Evolutionary conservation across 495 filamentous ascomycete genomes (phyloP).

Genomic region (Trichoderma erinaceum): DNA sequence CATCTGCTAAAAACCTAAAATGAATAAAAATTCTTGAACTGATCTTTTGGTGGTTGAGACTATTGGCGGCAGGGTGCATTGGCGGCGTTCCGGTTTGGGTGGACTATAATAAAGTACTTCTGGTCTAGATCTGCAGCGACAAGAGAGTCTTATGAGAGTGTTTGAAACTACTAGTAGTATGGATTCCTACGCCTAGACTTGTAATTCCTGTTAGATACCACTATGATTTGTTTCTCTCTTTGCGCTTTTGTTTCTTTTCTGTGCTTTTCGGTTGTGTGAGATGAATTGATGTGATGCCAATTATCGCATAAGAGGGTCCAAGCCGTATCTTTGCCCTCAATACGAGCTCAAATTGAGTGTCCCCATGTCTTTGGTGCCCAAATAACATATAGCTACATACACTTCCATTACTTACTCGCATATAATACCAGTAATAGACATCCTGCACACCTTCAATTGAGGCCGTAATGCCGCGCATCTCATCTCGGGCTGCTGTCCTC

Average conservation of each 20-base stretch:
- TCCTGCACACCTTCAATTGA: no score
- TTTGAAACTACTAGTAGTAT: background rate
- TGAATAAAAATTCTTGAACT: background rate
- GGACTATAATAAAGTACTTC: conserved; percentile 16
- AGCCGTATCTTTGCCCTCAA: no score
- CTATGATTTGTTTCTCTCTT: background rate
- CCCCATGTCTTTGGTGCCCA: no score
- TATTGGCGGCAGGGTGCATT: conserved; percentile 16
- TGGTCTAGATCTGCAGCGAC: conserved; percentile 14
- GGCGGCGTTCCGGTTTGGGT: conserved; percentile 16
- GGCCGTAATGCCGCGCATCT: no score
- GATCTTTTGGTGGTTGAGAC: conserved; percentile 9
- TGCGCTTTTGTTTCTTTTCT: background rate
- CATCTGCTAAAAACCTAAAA: background rate
- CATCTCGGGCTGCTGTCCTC: no score
- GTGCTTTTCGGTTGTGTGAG: background rate
- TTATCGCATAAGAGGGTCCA: no score
- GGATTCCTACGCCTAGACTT: conserved; percentile 11
- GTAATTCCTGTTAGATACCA: conserved; percentile 14
- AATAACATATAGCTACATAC: no score
- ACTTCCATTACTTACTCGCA: no score
- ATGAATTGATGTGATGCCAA: background rate
- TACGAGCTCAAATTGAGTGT: no score
- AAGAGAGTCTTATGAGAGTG: conserved; percentile 9
- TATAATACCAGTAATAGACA: no score